phyloP scores from a whole-genome alignment of 1,284 basidiomycete species.

The Cryptococcus sp. region DNA sequence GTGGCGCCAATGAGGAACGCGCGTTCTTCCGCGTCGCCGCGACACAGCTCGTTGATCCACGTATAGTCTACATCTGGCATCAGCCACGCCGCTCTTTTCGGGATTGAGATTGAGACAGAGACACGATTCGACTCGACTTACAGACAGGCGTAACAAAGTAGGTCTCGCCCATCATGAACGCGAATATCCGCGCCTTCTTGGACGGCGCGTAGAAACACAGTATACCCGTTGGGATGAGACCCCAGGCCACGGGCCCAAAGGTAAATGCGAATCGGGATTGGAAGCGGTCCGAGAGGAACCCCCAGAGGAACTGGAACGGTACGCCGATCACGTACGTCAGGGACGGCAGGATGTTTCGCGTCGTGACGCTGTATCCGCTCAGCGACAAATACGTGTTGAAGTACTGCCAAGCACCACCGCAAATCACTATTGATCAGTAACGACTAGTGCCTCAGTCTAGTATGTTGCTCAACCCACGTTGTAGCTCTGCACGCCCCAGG shows the following conservation, averaged over 20 bases:
- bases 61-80: conserved; percentile 12
- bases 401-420: neutral
- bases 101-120: too few species aligned
- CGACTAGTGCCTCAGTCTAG: too few species aligned
- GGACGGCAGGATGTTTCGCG: conserved; percentile 3
- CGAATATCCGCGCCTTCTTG: neutral
- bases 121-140: neutral
- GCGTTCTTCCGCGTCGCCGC: conserved; percentile 12
- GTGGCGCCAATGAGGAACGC: conserved; percentile 21
- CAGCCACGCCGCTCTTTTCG: too few species aligned
- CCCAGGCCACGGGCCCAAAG: conserved; percentile 3
- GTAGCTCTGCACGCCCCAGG: conserved; percentile 6
- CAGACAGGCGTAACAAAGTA: conserved; percentile 8
- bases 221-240: conserved; percentile 5
- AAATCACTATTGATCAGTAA: neutral
- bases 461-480: neutral
- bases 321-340: conserved; percentile 3
- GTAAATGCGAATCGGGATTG: conserved; percentile 1
- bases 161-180: conserved; percentile 4
- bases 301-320: conserved; percentile 6
- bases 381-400: conserved; percentile 4
- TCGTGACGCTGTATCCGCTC: conserved; percentile 1
- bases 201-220: conserved; percentile 4
- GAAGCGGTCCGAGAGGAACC: conserved; percentile 2
- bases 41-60: conserved; percentile 26